Conservation (phyloP, 257 asterid genomes). For the Osmanthus fragrans region DNA sequence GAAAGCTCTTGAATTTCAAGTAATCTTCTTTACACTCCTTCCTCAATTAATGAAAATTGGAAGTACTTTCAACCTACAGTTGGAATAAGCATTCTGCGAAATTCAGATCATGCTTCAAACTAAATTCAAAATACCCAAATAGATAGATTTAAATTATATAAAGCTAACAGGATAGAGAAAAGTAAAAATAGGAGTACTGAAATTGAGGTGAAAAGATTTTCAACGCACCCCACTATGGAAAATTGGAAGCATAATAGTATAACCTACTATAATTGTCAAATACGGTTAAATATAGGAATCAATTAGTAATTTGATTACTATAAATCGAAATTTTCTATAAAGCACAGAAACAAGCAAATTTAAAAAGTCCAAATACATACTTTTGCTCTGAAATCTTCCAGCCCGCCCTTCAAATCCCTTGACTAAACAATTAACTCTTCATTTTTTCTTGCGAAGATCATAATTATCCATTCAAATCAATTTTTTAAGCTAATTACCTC, state of each 20-base stretch:
- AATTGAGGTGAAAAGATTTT: background rate
- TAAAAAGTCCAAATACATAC: background rate
- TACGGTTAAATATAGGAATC: background rate
- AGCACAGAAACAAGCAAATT: background rate
- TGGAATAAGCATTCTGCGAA: background rate
- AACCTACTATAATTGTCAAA: background rate
- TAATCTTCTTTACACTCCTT: constrained; percentile 1
- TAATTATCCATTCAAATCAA: background rate
- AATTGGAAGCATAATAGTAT: background rate
- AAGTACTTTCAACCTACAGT: background rate
- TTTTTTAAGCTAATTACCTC: background rate
- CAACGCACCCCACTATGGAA: background rate
- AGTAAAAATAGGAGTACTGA: background rate
- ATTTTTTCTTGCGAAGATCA: background rate
- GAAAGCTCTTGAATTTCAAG: background rate
- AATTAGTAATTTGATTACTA: background rate
- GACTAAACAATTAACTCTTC: background rate
- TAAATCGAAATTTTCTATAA: background rate
- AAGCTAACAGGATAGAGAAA: background rate
- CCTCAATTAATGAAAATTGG: background rate
- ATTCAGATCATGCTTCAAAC: background rate
- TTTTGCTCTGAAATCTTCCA: constrained; percentile 1
- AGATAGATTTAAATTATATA: background rate
- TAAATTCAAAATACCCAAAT: background rate
- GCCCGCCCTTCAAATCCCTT: constrained; percentile 10